These are phyloP conservation scores for Cicer bijugum DNA, from an alignment of 306 rosid species.

Conservation along the genomic window DNA sequence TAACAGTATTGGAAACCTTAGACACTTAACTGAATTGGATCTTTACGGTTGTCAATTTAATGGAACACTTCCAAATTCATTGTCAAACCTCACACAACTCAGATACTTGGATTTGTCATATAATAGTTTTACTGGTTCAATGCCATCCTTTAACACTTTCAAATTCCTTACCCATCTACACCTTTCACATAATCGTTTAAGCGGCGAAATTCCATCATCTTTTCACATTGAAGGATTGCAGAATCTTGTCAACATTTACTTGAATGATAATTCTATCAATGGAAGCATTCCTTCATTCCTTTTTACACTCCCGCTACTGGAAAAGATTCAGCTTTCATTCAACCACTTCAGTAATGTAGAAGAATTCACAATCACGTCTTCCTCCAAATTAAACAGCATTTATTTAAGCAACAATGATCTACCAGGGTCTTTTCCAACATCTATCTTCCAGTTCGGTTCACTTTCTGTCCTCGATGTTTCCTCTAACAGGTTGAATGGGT, in stretches of 20 bases:
- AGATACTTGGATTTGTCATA: slow-evolving; percentile 42
- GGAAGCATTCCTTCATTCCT: slow-evolving; percentile 55
- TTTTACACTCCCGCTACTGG: slow-evolving; percentile 43
- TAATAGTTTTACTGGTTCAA: slow-evolving; percentile 45
- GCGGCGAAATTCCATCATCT: slow-evolving; percentile 44
- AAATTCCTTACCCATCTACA: slow-evolving; percentile 38
- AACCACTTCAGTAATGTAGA: slow-evolving; percentile 46
- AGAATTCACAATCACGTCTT: slow-evolving; percentile 9
- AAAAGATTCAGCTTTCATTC: slow-evolving; percentile 40
- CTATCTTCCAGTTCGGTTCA: slow-evolving; percentile 39
- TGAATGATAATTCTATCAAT: slow-evolving; percentile 32
- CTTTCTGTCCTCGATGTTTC: slow-evolving; percentile 56
- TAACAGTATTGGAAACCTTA: slow-evolving; percentile 28
- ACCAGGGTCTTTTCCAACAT: slow-evolving; percentile 54
- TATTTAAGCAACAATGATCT: slow-evolving; percentile 58
- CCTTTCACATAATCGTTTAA: slow-evolving; percentile 51
- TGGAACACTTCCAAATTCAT: slow-evolving; percentile 49
- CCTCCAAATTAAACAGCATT: slow-evolving; percentile 45
- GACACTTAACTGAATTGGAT: slow-evolving; percentile 37
- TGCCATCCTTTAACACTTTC: slow-evolving; percentile 48
- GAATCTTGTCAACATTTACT: slow-evolving; percentile 33
- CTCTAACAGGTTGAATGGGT: slow-evolving; percentile 60
- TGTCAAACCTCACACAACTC: slow-evolving; percentile 46
- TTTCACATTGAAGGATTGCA: slow-evolving; percentile 42
- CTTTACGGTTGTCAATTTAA: slow-evolving; percentile 31